These are phyloP conservation scores for Taiozyma sp. DNA, from an alignment of 1,139 yeast species.

Conservation along the genomic window DNA sequence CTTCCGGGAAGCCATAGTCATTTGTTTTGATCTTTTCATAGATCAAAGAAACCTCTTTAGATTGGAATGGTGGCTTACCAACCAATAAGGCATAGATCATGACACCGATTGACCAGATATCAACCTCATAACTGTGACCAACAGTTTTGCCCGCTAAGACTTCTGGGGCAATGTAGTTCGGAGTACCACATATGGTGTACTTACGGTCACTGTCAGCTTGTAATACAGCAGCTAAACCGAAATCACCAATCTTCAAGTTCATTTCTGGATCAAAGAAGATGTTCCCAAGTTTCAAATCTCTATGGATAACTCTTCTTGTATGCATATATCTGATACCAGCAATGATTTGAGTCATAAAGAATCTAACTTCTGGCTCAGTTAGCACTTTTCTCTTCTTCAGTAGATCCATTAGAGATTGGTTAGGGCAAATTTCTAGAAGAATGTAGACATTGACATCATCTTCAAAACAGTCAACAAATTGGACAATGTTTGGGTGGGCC, in stretches of 20 bases:
- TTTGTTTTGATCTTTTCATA: conserved; percentile 87
- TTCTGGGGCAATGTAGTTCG: conserved; percentile 97
- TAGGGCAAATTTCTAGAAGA: conserved; percentile 88
- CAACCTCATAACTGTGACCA: conserved; percentile 93
- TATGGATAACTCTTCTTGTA: conserved; percentile 86
- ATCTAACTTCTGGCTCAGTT: conserved; percentile 89
- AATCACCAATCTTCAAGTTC: conserved; percentile 94
- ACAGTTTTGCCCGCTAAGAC: conserved; percentile 82
- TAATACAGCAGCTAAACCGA: conserved; percentile 89
- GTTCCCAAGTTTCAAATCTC: conserved; percentile 92
- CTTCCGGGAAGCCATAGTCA: conserved; percentile 77
- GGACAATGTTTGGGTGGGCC: conserved; percentile 84
- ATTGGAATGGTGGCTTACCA: conserved; percentile 97
- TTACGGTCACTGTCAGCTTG: conserved; percentile 68
- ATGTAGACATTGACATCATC: conserved; percentile 93
- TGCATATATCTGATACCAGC: conserved; percentile 95
- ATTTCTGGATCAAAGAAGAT: conserved; percentile 88
- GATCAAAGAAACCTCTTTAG: conserved; percentile 88
- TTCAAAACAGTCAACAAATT: conserved; percentile 91
- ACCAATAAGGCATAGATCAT: conserved; percentile 87
- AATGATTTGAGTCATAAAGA: conserved; percentile 83
- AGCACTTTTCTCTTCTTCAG: conserved; percentile 76
- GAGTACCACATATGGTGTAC: conserved; percentile 95
- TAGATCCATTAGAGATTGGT: conserved; percentile 89
- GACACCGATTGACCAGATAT: conserved; percentile 95